These are phyloP conservation scores for Lophium mytilinum DNA, from an alignment of 495 filamentous ascomycete species.

Conservation along the genomic window DNA sequence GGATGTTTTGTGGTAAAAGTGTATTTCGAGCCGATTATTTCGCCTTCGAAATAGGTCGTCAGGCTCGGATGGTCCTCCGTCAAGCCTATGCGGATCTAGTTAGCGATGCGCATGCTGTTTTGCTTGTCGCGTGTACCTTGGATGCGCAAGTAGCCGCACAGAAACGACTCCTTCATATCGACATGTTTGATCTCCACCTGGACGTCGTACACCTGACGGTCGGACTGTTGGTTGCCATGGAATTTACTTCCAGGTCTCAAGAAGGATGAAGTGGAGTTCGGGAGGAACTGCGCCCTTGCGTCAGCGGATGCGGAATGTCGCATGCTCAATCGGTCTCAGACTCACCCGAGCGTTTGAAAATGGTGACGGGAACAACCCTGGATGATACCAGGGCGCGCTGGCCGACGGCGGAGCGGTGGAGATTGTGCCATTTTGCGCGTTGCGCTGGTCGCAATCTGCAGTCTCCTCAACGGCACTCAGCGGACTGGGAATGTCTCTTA, in stretches of 20 bases:
- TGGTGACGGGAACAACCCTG: slow-evolving; percentile 12
- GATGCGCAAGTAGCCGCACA: slow-evolving; percentile 93
- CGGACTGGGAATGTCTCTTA: slow-evolving; percentile 29
- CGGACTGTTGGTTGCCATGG: slow-evolving; percentile 82
- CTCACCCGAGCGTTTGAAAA: slow-evolving; percentile 20
- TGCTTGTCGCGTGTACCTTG: slow-evolving; percentile 57
- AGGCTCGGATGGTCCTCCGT: slow-evolving; percentile 93
- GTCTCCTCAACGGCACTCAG: slow-evolving; percentile 26
- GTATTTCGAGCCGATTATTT: slow-evolving; percentile 94
- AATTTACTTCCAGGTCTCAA: slow-evolving; percentile 85
- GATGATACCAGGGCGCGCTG: slow-evolving; percentile 12
- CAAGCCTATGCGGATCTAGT: slow-evolving; percentile 52
- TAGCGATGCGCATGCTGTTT: slow-evolving; percentile 9
- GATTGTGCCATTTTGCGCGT: slow-evolving; percentile 4
- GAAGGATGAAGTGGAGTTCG: slow-evolving; percentile 66
- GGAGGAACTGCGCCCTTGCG: slow-evolving; percentile 41
- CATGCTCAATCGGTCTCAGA: background rate
- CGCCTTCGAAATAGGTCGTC: slow-evolving; percentile 96
- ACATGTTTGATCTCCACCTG: slow-evolving; percentile 96
- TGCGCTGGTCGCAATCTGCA: slow-evolving; percentile 18
- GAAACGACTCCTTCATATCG: slow-evolving; percentile 86
- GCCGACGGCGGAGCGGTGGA: slow-evolving; percentile 12
- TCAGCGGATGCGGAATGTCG: slow-evolving; percentile 6
- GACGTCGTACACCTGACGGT: slow-evolving; percentile 84
- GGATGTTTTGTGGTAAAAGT: slow-evolving; percentile 84